Evolutionary conservation across 257 asterid genomes (phyloP).

Genomic region (Solanum neorickii): DNA sequence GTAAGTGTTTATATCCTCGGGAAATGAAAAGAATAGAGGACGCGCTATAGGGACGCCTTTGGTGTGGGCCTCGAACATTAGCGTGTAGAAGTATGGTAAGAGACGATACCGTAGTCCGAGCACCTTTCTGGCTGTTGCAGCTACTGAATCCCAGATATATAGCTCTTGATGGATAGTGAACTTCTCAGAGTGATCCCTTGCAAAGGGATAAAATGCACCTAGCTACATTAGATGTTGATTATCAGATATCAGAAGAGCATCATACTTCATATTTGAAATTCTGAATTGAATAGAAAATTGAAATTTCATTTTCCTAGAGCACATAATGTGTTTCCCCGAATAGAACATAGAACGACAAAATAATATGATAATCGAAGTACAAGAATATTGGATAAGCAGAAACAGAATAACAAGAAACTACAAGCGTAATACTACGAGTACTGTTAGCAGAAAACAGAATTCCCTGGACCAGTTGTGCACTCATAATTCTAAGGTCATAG

Average conservation of each 20-base stretch:
- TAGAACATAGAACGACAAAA: background rate
- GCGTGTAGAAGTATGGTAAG: constrained; percentile 48
- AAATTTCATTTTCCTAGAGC: background rate
- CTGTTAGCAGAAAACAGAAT: background rate
- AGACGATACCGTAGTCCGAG: constrained; percentile 49
- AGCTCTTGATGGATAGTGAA: constrained; percentile 36
- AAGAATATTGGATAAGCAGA: background rate
- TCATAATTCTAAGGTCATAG: background rate
- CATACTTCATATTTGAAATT: background rate
- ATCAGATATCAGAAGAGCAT: background rate
- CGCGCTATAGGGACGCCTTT: constrained; percentile 51
- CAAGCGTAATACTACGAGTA: background rate
- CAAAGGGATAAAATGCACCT: constrained; percentile 62
- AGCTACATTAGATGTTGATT: constrained; percentile 14
- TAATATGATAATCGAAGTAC: background rate
- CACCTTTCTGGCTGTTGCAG: constrained; percentile 41
- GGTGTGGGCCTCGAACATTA: constrained; percentile 46
- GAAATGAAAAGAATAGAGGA: constrained; percentile 59
- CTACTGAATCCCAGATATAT: constrained; percentile 54
- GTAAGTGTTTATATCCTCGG: constrained; percentile 33
- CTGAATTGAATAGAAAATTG: background rate
- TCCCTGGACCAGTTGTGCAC: background rate
- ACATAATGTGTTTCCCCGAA: background rate
- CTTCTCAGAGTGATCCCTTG: constrained; percentile 41
- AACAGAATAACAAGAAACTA: background rate